Evolutionary conservation across 78 protist genomes (phyloP).

Genomic region (Dictyostelium discoideum): DNA sequence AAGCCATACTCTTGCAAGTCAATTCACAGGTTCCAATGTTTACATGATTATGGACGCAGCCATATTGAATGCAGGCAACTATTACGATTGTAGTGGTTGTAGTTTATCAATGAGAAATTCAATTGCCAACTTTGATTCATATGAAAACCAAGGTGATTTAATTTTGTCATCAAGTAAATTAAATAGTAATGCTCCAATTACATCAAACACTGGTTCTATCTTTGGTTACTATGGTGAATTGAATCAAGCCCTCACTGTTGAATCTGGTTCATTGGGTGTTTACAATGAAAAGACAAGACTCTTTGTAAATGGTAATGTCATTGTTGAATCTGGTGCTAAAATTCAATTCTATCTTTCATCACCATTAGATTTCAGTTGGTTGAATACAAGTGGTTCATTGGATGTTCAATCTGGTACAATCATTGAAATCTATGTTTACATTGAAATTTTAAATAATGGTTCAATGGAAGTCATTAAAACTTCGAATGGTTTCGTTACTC

Average conservation of each 20-base stretch:
- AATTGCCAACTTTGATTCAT: not conserved
- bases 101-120: not conserved
- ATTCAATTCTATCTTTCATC: not conserved
- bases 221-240: slow-evolving; percentile 12
- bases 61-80: not conserved
- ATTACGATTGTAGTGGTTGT: not conserved
- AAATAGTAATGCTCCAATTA: not conserved
- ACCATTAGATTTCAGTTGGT: slow-evolving; percentile 16
- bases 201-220: not conserved
- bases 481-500: not conserved
- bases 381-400: not conserved
- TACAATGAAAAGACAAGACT: not conserved
- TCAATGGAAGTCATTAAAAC: not conserved
- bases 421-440: not conserved
- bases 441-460: not conserved
- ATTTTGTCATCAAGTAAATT: not conserved
- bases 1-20: not conserved
- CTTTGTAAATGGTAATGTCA: not conserved
- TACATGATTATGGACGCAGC: not conserved
- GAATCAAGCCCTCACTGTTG: not conserved
- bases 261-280: not conserved
- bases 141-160: not conserved
- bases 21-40: not conserved
- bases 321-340: not conserved
- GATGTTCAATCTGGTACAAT: not conserved